Base-by-base conservation (phyloP, 2,329 filamentous ascomycete species). In the Fusarium sublunatum region DNA sequence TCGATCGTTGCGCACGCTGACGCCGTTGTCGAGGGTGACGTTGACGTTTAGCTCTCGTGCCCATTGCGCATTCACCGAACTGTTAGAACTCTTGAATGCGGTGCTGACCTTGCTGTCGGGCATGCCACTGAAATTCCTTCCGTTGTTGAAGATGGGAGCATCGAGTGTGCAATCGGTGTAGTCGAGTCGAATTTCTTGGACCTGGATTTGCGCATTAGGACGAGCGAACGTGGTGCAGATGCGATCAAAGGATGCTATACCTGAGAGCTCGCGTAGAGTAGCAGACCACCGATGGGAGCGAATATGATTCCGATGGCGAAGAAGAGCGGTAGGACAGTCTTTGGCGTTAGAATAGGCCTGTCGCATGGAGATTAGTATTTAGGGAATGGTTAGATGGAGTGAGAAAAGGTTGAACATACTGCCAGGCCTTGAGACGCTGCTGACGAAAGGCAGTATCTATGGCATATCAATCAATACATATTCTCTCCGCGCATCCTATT, bases 401-500 rank as follows among this genome's bases (percentile, higher is more conserved):
- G 48, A 46, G 24, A 26, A 22, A 26, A 22, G 65, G 91, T 8
- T 35, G 19, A 13, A 72, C 92, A 79, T 83, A 96, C 90, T 99
- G 95, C 95, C 95, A 99, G 81, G 95, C 95, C 81, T 98, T 97
- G 77, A 99, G 81, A 75, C 95, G 89, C 79, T 99, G 95, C 76
- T 99, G 95, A 71, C 95, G 87, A 76, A 98, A 99, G 10, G 95
- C 95, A 58, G 94, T 98, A 81, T 98, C 92, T 96, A 73, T 59
- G 34, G 53, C 46, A 19, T 40, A 45, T 34, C 19, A 61, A 54
- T 75, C 53, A 74, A 63, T 42, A 47, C 44, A 34, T 15, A 19
- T 54, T 26, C 34, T 47, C 19, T 13, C 24, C n/a, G 15, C 13
- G 8, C 24, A 36, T 29, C 34, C 13, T n/a, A 44, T n/a, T n/a